A percentile compares a stretch with the other conserved stretches of the same genome.
phyloP scores from a whole-genome alignment of 2,329 filamentous ascomycete species.

The Phialophora chinensis region DNA sequence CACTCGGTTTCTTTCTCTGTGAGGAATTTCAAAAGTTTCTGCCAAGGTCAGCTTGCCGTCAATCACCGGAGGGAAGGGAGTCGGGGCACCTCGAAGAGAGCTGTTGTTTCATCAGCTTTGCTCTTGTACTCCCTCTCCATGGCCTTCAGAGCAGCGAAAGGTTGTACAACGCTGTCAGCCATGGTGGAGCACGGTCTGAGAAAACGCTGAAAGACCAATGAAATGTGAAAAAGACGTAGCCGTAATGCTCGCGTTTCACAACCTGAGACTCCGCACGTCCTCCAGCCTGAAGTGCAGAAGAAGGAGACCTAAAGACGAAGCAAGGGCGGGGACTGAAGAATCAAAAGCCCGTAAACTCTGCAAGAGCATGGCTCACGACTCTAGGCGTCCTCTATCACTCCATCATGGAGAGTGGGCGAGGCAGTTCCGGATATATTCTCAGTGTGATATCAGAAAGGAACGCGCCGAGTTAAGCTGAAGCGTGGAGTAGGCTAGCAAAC shows the following conservation, averaged over 20 bases:
- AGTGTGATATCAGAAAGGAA: background rate
- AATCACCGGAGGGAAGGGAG: background rate
- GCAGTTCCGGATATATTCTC: background rate
- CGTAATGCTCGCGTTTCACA: background rate
- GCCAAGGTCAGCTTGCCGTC: constrained; percentile 7
- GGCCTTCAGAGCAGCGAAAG: constrained; percentile 12
- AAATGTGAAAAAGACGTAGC: background rate
- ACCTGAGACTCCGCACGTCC: background rate
- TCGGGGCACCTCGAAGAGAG: constrained; percentile 23
- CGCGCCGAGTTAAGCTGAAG: background rate
- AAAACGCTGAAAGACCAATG: background rate
- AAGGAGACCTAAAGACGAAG: background rate
- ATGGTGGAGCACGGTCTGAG: constrained; percentile 9
- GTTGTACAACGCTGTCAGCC: constrained; percentile 15
- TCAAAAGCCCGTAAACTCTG: background rate
- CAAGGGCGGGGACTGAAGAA: background rate
- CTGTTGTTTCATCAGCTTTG: constrained; percentile 19
- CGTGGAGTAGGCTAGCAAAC: background rate
- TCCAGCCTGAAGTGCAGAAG: background rate
- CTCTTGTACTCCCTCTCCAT: constrained; percentile 27
- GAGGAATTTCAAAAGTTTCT: constrained; percentile 27
- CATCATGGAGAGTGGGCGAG: background rate
- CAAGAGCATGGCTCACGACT: background rate
- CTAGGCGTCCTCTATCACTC: background rate
- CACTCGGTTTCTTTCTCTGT: constrained; percentile 19